Evolutionary conservation across 2,329 filamentous ascomycete species (phyloP), one percentile per base, ranked within the genome.

Genomic region (Penicillium hordei): DNA sequence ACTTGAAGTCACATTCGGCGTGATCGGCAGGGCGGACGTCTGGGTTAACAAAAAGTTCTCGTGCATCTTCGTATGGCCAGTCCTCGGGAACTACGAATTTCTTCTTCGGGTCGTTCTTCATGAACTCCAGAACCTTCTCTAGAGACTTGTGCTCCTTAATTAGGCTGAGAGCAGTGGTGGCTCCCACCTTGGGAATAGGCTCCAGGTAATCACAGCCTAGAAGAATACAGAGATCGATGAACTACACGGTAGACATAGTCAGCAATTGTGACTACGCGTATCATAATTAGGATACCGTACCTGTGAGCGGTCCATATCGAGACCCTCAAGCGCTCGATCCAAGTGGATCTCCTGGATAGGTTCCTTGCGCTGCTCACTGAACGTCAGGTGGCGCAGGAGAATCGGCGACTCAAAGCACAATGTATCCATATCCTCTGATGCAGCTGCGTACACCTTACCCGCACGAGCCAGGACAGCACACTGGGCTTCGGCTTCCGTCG

Each of bases 351-450:
- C 94, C 69, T 95, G 93, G 66, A 99, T 97, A 0, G 94, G 94
- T 74, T 97, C 93, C 77, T 99, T 99, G 63, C 93, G 85, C 79
- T 96, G 92, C 80, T 99, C 94, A 72, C 91, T 95, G 75, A 97
- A 97, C 2, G 94, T 99, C 62, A 99, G 83, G 77, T 99, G 93
- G 49, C 94, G 85, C 63, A 99, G 79, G 46, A 99, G 79, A 58
- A 99, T 93, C 0, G 94, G 94, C 51, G 93, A 84, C 69, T 97
- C 87, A 76, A 99, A 99, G 70, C 93, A 97, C 55, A 99, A 80
- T 0, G 94, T 99, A 72, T 99, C 94, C 94, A 99, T 99, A 77
- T 99, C 94, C 78, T 99, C 94, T 63, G 90, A 96, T 3, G 94
- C 94, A 21, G 94, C 94, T 4, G 93, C 94, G 73, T 95, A 99